Conservation (phyloP, 192 early-diverging fungal species). For the Funneliformis geosporum region DNA sequence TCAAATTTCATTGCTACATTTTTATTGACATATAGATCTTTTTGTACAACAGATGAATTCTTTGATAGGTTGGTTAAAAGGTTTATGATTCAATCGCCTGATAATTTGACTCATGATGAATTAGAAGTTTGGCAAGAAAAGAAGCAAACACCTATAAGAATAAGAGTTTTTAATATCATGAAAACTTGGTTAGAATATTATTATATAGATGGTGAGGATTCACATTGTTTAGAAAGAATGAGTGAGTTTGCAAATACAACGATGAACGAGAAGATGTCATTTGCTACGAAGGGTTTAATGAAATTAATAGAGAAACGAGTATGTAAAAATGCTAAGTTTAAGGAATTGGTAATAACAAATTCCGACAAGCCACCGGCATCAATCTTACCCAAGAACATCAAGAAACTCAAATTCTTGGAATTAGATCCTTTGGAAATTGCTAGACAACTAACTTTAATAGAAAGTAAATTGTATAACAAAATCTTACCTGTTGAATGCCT, state of each 20-base stretch:
- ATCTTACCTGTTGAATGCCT: conserved; percentile 89
- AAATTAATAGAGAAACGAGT: conserved; percentile 77
- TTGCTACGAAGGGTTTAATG: conserved; percentile 70
- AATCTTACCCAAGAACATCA: conserved; percentile 79
- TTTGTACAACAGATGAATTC: conserved; percentile 78
- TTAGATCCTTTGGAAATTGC: conserved; percentile 91
- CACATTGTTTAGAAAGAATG: conserved; percentile 66
- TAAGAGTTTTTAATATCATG: conserved; percentile 92
- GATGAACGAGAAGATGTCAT: conserved; percentile 70
- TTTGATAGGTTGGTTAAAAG: conserved; percentile 73
- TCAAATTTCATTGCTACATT: conserved; percentile 84
- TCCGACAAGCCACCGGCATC: conserved; percentile 71
- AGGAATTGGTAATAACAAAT: conserved; percentile 64
- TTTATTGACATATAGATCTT: conserved; percentile 93
- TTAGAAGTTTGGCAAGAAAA: conserved; percentile 77
- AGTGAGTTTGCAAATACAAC: conserved; percentile 70
- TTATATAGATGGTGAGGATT: conserved; percentile 77
- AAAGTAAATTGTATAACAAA: conserved; percentile 76
- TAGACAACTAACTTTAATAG: conserved; percentile 93
- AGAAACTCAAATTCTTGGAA: conserved; percentile 80
- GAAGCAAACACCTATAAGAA: conserved; percentile 87
- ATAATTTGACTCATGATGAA: conserved; percentile 64
- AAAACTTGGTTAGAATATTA: conserved; percentile 97
- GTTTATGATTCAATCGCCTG: conserved; percentile 77
- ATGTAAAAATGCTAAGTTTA: conserved; percentile 55